Conservation (phyloP, 2,329 filamentous ascomycete genomes). For the Ceratocystis destructans region DNA sequence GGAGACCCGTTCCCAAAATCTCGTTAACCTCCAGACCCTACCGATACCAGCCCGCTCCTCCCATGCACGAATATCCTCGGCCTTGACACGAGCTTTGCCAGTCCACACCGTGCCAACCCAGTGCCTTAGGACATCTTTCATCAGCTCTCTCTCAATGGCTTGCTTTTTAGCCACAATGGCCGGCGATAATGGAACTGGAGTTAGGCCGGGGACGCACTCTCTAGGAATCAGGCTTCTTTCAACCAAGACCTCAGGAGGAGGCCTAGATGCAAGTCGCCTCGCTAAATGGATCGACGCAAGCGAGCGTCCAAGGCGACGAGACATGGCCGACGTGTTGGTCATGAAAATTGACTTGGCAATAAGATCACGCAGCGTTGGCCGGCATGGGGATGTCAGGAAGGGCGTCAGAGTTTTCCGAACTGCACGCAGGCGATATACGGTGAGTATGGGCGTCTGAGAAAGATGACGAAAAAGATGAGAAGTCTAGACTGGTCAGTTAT, state of each 20-base stretch:
- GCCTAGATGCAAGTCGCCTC: conserved; percentile 45
- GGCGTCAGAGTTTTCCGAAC: conserved; percentile 41
- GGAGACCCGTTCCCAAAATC: conserved; percentile 50
- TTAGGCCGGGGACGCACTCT: conserved; percentile 43
- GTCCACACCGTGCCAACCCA: conserved; percentile 51
- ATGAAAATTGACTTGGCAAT: conserved; percentile 52
- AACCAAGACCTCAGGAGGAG: conserved; percentile 46
- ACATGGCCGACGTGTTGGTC: conserved; percentile 50
- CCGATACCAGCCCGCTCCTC: conserved; percentile 41
- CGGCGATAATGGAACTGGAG: conserved; percentile 37
- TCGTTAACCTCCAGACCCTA: conserved; percentile 46
- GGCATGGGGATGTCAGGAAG: conserved; percentile 41
- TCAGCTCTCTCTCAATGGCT: conserved; percentile 49
- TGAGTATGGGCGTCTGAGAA: conserved; percentile 51
- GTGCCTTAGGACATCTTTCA: conserved; percentile 51
- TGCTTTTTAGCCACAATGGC: conserved; percentile 48
- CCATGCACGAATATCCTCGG: conserved; percentile 34
- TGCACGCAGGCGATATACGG: conserved; percentile 45
- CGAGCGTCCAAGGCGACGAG: conserved; percentile 47
- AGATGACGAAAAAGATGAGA: conserved; percentile 49
- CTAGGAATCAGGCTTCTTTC: conserved; percentile 49
- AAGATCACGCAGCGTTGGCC: conserved; percentile 48
- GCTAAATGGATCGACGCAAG: conserved; percentile 53
- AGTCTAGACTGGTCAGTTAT: conserved; percentile 31
- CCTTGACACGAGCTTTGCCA: conserved; percentile 37